Base-by-base conservation (phyloP, 352 stramenopile species). In the Globisporangium cylindrosporum region DNA sequence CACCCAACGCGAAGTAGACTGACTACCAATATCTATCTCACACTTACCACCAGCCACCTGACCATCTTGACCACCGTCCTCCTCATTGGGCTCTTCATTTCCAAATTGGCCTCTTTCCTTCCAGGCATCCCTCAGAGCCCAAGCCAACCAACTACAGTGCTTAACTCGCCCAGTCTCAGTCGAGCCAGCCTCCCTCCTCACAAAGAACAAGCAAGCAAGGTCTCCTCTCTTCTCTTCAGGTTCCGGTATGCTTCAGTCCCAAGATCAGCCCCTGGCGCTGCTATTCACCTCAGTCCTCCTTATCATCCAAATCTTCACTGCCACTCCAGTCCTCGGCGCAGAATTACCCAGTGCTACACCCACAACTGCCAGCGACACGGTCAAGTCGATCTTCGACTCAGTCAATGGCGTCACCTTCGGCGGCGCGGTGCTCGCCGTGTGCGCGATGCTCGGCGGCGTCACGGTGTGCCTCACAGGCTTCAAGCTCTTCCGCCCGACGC, bases 401-500 rank as follows among this genome's bases (percentile, higher is more conserved):
- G 70, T 69, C 10, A 56, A 81, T 18, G 70, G 76, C 2, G 49
- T 87, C 54, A 74, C 72, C 25, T n/a, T 80, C n/a, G 73, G 73
- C 10, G 73, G 73, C 1, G 73, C 61, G 15, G 53, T 89, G 22
- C n/a, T 88, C 12, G 65, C 57, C 2, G 43, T 66, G 22, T 12
- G 83, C n/a, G 79, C 82, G 46, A 84, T 89, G 41, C 48, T 79
- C 9, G 69, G 53, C 34, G 82, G 82, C 1, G 18, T 67, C 3
- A 46, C 62, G 9, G 68, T 87, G 62, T 68, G 61, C 22, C 66
- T 77, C 14, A 80, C 68, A n/a, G 82, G 82, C 58, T 89, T 80
- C 67, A 82, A 81, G 48, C 67, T 89, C n/a, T 73, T 90, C 22
- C 82, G 78, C 9, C 77, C 71, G 27, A 74, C 80, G 32, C 83